A percentile compares a stretch with the other conserved stretches of the same genome.
Conservation (phyloP, 495 filamentous ascomycete species). For the Eremomyces bilateralis region DNA sequence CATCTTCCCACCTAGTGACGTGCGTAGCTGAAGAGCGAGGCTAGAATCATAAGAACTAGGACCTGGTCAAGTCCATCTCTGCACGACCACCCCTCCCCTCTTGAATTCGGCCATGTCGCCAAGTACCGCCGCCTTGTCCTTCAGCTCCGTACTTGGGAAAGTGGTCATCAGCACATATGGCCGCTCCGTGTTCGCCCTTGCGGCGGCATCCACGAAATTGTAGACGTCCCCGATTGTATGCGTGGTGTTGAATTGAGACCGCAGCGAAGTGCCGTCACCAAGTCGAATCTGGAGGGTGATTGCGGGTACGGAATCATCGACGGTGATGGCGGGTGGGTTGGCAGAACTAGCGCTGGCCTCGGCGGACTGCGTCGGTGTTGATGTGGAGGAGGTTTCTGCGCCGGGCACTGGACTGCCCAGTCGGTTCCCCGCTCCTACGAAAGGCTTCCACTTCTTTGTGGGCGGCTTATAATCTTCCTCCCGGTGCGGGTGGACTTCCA, state of each 20-base stretch:
- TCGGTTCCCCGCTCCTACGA: constrained; percentile 59
- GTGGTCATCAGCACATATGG: constrained; percentile 79
- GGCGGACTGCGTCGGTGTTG: constrained; percentile 15
- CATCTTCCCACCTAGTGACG: neutral
- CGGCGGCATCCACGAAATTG: constrained; percentile 53
- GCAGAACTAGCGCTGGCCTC: constrained; percentile 14
- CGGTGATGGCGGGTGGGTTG: constrained; percentile 24
- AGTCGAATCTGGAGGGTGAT: constrained; percentile 73
- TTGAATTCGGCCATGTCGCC: constrained; percentile 73
- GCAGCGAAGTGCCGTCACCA: constrained; percentile 68
- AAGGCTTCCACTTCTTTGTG: constrained; percentile 75
- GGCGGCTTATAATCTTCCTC: constrained; percentile 62
- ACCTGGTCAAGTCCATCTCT: constrained; percentile 47
- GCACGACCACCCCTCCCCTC: constrained; percentile 60
- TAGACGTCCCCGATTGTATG: constrained; percentile 88
- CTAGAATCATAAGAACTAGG: neutral
- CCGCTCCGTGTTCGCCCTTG: constrained; percentile 31
- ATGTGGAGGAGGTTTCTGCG: constrained; percentile 17
- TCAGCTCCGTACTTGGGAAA: constrained; percentile 85
- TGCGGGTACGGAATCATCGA: constrained; percentile 58
- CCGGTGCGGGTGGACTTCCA: constrained; percentile 61
- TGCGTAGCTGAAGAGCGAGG: neutral
- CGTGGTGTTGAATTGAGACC: constrained; percentile 74
- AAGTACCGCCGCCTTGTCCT: constrained; percentile 41
- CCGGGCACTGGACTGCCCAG: constrained; percentile 85